Evolutionary conservation across 2,329 filamentous ascomycete species (phyloP).

Genomic region (Nigrospora oryzae): DNA sequence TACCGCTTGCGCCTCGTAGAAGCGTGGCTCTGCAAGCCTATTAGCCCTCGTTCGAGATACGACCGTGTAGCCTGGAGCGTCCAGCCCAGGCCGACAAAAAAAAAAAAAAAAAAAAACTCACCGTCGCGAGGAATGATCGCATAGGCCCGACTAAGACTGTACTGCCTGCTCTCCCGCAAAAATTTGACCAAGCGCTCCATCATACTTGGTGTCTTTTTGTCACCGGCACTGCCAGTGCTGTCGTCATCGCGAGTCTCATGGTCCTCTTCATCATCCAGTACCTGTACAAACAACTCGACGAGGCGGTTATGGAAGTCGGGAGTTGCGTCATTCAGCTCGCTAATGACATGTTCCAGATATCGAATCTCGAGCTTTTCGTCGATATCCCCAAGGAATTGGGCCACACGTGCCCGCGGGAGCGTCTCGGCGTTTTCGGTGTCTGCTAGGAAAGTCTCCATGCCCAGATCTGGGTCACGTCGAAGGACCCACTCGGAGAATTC

Average conservation of each 20-base stretch:
- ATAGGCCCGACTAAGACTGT: slow-evolving; percentile 73
- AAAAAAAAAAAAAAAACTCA: too few species aligned
- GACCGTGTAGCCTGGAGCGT: too few species aligned
- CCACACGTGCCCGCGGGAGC: slow-evolving; percentile 67
- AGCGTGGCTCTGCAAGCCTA: slow-evolving; percentile 56
- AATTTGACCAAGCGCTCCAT: slow-evolving; percentile 66
- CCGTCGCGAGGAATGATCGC: slow-evolving; percentile 71
- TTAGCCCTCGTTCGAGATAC: slow-evolving; percentile 4
- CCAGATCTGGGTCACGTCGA: slow-evolving; percentile 59
- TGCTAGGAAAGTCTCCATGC: slow-evolving; percentile 87
- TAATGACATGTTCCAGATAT: slow-evolving; percentile 87
- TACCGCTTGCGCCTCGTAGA: slow-evolving; percentile 84
- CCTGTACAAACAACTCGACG: slow-evolving; percentile 59
- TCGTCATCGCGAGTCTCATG: slow-evolving; percentile 16
- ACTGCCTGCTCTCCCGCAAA: slow-evolving; percentile 67
- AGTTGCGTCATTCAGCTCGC: slow-evolving; percentile 74
- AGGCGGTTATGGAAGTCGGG: slow-evolving; percentile 83
- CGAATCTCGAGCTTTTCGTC: slow-evolving; percentile 63
- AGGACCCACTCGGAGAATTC: slow-evolving; percentile 90
- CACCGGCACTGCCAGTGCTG: slow-evolving; percentile 36
- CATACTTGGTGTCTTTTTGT: slow-evolving; percentile 29
- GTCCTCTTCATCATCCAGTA: slow-evolving; percentile 31
- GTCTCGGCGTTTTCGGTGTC: slow-evolving; percentile 94
- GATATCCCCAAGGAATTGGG: slow-evolving; percentile 64
- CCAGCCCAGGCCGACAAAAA: too few species aligned